phyloP scores from a whole-genome alignment of 2,329 filamentous ascomycete species.

The Trichophaea hybrida region DNA sequence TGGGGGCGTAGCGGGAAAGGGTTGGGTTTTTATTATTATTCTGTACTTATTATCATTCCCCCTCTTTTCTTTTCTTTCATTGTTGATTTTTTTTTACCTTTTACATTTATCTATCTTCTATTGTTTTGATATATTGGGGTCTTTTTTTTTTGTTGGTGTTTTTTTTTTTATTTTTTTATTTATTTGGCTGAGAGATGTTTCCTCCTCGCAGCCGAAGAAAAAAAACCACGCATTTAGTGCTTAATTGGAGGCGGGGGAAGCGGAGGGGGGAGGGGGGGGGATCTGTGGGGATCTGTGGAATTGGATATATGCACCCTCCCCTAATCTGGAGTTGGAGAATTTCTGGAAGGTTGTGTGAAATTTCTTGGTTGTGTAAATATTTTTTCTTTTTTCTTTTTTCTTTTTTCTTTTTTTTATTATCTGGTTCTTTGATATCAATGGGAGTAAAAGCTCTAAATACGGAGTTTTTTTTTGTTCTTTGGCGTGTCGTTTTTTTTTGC shows the following conservation, averaged over 20 bases:
- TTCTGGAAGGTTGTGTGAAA: no score
- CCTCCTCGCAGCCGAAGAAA: no score
- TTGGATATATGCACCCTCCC: no score
- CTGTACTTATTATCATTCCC: constrained; percentile 3
- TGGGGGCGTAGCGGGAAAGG: not conserved
- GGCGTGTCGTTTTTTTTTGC: no score
- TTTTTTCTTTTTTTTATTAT: no score
- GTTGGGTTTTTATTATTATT: not conserved
- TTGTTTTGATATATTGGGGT: not conserved
- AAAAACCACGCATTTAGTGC: not conserved
- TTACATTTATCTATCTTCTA: not conserved
- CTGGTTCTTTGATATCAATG: not conserved
- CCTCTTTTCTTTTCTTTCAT: not conserved
- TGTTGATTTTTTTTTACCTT: not conserved
- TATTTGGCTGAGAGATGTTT: not conserved
- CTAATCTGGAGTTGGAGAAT: no score
- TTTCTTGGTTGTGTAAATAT: not conserved
- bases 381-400: no score
- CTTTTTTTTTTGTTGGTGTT: not conserved
- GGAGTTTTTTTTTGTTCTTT: no score
- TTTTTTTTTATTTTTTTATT: constrained; percentile 4
- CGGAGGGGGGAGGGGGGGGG: no score
- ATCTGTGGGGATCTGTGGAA: no score
- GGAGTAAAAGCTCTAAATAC: not conserved
- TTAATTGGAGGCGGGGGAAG: not conserved